Evolutionary conservation across 345 rosid species (phyloP).

Genomic region (Salix koriyanagi): DNA sequence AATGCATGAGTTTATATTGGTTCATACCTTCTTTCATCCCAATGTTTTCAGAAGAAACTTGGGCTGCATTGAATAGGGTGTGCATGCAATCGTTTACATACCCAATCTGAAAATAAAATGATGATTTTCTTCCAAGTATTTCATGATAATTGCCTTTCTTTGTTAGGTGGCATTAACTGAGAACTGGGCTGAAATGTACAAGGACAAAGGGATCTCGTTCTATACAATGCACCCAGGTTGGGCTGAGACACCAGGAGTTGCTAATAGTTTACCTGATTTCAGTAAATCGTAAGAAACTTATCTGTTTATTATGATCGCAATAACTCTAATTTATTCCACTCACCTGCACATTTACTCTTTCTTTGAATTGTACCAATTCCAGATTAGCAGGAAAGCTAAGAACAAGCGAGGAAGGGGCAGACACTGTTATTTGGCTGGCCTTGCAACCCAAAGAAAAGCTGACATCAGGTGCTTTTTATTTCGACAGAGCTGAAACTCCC

Average conservation of each 20-base stretch:
- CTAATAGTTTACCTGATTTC: conserved; percentile 66
- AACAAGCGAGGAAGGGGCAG: conserved; percentile 83
- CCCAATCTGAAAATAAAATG: too few relatives aligned
- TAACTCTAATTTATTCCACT: not conserved
- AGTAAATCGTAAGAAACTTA: conserved; percentile 34
- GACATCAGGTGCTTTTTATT: conserved; percentile 70
- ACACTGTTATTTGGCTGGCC: conserved; percentile 76
- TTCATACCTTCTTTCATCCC: too few relatives aligned
- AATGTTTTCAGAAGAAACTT: too few relatives aligned
- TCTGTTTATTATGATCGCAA: not conserved
- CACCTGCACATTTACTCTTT: not conserved
- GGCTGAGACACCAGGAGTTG: conserved; percentile 87
- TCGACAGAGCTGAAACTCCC: conserved; percentile 75
- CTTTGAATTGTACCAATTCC: conserved; percentile 9
- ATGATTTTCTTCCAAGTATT: not conserved
- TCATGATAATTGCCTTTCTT: not conserved
- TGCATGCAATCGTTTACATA: too few relatives aligned
- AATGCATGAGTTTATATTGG: too few relatives aligned
- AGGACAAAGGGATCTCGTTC: conserved; percentile 70
- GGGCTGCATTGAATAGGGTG: too few relatives aligned
- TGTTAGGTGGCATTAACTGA: conserved; percentile 72
- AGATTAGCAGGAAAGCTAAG: conserved; percentile 76
- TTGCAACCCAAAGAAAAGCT: conserved; percentile 76
- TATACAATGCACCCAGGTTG: conserved; percentile 96
- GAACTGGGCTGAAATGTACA: conserved; percentile 69